Base-by-base conservation (phyloP, 345 rosid species). In the Acer campestre region DNA sequence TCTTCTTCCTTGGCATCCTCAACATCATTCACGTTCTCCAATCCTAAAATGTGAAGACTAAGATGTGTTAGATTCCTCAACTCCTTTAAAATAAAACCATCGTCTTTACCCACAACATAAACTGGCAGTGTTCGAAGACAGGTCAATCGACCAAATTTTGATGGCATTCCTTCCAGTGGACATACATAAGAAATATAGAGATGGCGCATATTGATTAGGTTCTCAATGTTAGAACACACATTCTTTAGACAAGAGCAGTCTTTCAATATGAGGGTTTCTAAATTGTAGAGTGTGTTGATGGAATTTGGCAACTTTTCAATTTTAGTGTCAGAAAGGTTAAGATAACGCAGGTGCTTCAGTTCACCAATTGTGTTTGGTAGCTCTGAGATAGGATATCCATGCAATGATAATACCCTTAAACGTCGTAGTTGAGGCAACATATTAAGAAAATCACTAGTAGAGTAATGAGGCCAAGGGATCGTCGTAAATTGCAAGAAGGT, bases 1-100 rank as follows among this genome's bases (percentile, higher is more conserved):
- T 77, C 29, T 55, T 84, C 83, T 1, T 74, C 74, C 53, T 75
- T 74, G 59, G 86, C 86, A 46, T 61, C 80, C 9, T 48, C 10
- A 14, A 6, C 16, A 42, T 77, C 46, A 27, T 40, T 12, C 49
- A 77, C 67, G 35, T 77, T 69, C 25, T 61, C 55, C 67, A 77
- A 42, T 2, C 31, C 6, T 31, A 27, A 25, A 20, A 77, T 77
- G 31, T 22, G 11, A 31, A 77, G 27, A 7, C n/a, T 35, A 7
- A 70, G 51, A 29, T 20, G 11, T 1, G 3, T 17, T 7, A 77
- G 13, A 11, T 51, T 18, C 7, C 46, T 72, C 22, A 77, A 77
- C 8, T 70, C 80, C 48, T 2, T 12, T 61, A 77, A 42, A 7
- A 63, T 5, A 17, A 27, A 18, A 7, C 69, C 75, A 2, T 27